phyloP scores from a whole-genome alignment of 495 filamentous ascomycete species.

The Margaritispora aquatica region DNA sequence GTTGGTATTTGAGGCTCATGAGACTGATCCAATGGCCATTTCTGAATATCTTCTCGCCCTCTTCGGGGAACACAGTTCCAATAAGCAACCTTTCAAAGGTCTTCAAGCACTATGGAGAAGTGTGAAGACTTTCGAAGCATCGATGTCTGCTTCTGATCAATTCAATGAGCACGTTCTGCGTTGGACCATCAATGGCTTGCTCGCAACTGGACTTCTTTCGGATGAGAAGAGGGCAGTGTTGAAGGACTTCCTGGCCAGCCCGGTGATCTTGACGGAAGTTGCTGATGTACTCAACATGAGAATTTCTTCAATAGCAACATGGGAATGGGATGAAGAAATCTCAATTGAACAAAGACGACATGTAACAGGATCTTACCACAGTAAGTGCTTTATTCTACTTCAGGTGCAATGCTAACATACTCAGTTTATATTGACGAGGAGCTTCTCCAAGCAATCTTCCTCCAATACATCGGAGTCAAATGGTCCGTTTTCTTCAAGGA shows the following conservation, averaged over 20 bases:
- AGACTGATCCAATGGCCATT: slow-evolving; percentile 41
- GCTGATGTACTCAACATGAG: slow-evolving; percentile 66
- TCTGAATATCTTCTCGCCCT: slow-evolving; percentile 43
- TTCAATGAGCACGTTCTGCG: slow-evolving; percentile 37
- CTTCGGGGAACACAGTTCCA: slow-evolving; percentile 37
- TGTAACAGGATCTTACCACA: slow-evolving; percentile 18
- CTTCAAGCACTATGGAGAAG: slow-evolving; percentile 37
- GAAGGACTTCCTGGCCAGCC: slow-evolving; percentile 52
- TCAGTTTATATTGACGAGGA: slow-evolving; percentile 61
- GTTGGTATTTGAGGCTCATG: slow-evolving; percentile 45
- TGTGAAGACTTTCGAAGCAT: slow-evolving; percentile 38
- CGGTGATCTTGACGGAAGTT: slow-evolving; percentile 51
- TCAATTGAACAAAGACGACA: slow-evolving; percentile 55
- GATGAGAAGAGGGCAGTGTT: slow-evolving; percentile 53
- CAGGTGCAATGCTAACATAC: slow-evolving; percentile 30
- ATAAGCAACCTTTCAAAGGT: slow-evolving; percentile 29
- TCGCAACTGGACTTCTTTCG: slow-evolving; percentile 49
- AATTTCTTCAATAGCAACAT: slow-evolving; percentile 48
- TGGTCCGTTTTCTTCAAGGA: slow-evolving; percentile 53
- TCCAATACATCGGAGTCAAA: slow-evolving; percentile 57
- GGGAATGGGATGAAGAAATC: slow-evolving; percentile 53
- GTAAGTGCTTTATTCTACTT: not conserved
- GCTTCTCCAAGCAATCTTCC: slow-evolving; percentile 56
- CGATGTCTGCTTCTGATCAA: slow-evolving; percentile 30
- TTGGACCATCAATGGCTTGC: slow-evolving; percentile 48